A percentile compares a stretch with the other conserved stretches of the same genome.
phyloP scores from a whole-genome alignment of 1,284 basidiomycete species.

The Sanghuangporus baumii region DNA sequence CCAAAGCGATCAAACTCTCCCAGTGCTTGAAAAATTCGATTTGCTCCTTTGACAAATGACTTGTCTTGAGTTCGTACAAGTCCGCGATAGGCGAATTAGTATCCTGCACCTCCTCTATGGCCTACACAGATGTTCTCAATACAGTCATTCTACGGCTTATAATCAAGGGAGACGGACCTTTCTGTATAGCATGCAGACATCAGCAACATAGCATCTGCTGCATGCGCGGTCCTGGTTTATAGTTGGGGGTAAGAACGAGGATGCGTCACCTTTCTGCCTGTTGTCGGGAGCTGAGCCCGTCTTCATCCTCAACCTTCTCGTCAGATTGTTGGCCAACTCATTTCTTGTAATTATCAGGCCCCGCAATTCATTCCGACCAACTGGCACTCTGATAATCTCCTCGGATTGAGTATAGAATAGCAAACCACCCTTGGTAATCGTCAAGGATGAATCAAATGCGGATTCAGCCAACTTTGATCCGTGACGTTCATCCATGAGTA shows the following conservation, averaged over 20 bases:
- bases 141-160: background rate
- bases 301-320: constrained; percentile 32
- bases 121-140: constrained; percentile 34
- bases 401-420: constrained; percentile 93
- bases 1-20: constrained; percentile 83
- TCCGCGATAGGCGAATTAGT: constrained; percentile 65
- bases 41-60: constrained; percentile 69
- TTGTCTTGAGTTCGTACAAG: constrained; percentile 74
- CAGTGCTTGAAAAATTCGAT: constrained; percentile 83
- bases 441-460: constrained; percentile 27
- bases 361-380: constrained; percentile 77
- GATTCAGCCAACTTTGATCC: constrained; percentile 31
- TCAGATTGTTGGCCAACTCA: constrained; percentile 77
- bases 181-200: constrained; percentile 93
- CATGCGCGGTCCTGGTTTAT: constrained; percentile 82
- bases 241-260: constrained; percentile 76
- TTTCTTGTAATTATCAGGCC: constrained; percentile 82
- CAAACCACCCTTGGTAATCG: constrained; percentile 64
- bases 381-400: constrained; percentile 78
- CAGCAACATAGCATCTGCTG: constrained; percentile 75
- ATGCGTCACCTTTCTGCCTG: constrained; percentile 22
- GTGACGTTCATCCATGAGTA: constrained; percentile 89
- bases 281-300: constrained; percentile 20
- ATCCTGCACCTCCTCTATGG: constrained; percentile 61
- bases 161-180: constrained; percentile 49